A percentile compares a stretch with the other conserved stretches of the same genome.
phyloP scores from a whole-genome alignment of 768 basidiomycete genomes.

The Rhodotorula graminis region DNA sequence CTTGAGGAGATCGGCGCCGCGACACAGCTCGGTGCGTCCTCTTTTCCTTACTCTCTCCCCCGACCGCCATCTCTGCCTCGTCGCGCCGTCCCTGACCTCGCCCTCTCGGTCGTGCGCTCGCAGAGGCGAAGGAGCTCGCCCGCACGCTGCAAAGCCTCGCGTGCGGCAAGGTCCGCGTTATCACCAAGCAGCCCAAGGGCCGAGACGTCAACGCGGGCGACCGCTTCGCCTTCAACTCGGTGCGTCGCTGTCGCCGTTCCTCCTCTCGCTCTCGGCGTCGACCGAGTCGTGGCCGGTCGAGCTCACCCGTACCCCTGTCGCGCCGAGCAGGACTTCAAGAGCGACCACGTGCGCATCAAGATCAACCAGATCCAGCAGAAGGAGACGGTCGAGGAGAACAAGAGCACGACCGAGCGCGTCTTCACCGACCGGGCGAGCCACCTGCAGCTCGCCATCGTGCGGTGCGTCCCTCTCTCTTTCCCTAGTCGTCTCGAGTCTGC shows the following conservation, averaged over 20 bases:
- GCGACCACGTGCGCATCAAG: slow-evolving; percentile 71
- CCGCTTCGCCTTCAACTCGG: slow-evolving; percentile 71
- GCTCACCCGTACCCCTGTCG: no score
- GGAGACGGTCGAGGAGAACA: slow-evolving; percentile 82
- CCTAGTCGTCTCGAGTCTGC: neutral
- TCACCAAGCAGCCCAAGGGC: slow-evolving; percentile 72
- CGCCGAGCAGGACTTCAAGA: slow-evolving; percentile 57
- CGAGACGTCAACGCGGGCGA: slow-evolving; percentile 73
- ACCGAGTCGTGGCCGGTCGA: neutral
- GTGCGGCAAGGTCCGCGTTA: slow-evolving; percentile 79
- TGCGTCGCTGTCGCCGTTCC: slow-evolving; percentile 51
- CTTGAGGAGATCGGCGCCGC: slow-evolving; percentile 65
- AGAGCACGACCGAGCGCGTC: slow-evolving; percentile 73
- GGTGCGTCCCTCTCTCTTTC: slow-evolving; percentile 45
- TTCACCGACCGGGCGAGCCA: slow-evolving; percentile 79
- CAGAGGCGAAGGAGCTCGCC: slow-evolving; percentile 68
- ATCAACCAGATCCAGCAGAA: slow-evolving; percentile 96
- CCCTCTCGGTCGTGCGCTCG: neutral
- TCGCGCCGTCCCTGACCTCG: neutral
- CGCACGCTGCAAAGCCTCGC: slow-evolving; percentile 87
- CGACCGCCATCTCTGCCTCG: no score
- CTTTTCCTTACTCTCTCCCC: no score
- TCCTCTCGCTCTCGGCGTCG: neutral
- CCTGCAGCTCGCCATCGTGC: slow-evolving; percentile 90
- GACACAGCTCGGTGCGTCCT: slow-evolving; percentile 65